Evolutionary conservation across 768 basidiomycete genomes (phyloP).

Genomic region (Auricularia cornea): DNA sequence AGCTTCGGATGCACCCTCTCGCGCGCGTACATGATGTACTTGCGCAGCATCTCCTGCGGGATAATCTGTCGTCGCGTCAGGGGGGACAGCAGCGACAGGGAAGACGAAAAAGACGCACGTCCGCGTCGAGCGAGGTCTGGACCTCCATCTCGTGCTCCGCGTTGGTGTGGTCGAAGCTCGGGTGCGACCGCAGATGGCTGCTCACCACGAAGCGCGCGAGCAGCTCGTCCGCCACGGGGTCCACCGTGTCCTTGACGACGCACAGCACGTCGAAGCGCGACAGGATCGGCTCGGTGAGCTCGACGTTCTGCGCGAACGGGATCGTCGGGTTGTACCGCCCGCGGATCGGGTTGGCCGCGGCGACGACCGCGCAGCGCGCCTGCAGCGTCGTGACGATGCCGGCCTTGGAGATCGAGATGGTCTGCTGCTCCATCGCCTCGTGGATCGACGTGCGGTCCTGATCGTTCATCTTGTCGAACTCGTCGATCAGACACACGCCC

Average conservation of each 20-base stretch:
- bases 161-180: conserved; percentile 73
- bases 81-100: conserved; percentile 1
- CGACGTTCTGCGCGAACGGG: conserved; percentile 97
- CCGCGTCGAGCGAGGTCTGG: conserved; percentile 79
- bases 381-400: conserved; percentile 98
- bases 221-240: conserved; percentile 94
- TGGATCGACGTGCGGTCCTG: conserved; percentile 96
- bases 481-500: conserved; percentile 95
- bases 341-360: conserved; percentile 94
- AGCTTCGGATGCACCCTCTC: conserved; percentile 90
- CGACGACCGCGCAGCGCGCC: conserved; percentile 94
- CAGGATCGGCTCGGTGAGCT: conserved; percentile 94
- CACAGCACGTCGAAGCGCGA: conserved; percentile 97
- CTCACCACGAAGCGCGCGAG: conserved; percentile 97
- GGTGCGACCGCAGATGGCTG: conserved; percentile 89
- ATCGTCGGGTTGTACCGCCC: conserved; percentile 98
- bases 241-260: conserved; percentile 95
- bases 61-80: conserved; percentile 55
- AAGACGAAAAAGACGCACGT: conserved; percentile 39
- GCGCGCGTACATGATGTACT: conserved; percentile 98
- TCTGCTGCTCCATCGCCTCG: conserved; percentile 99
- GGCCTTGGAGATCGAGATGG: conserved; percentile 97
- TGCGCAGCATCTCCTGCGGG: conserved; percentile 89
- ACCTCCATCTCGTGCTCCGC: conserved; percentile 80
- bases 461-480: conserved; percentile 99